A percentile compares a stretch with the other conserved stretches of the same genome.
These are phyloP conservation scores for Cladorrhinum sp. DNA, from an alignment of 2,329 filamentous ascomycete genomes.

Conservation along the genomic window DNA sequence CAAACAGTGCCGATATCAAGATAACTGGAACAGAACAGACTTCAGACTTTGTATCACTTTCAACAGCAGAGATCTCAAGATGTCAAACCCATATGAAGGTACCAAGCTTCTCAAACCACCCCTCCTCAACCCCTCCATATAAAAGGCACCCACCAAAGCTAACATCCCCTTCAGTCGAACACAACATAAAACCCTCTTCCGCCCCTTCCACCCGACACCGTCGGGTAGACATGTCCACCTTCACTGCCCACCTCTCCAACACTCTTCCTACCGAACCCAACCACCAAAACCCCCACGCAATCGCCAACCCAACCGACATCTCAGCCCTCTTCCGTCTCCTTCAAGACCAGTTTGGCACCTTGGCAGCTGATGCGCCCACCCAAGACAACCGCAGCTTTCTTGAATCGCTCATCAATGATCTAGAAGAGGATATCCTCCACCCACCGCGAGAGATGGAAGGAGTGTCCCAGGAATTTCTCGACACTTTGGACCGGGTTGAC, in stretches of 20 bases:
- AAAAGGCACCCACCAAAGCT: constrained; percentile 2
- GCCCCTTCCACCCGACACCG: constrained; percentile 44
- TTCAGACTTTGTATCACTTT: neutral
- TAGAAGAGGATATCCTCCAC: constrained; percentile 50
- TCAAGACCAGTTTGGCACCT: constrained; percentile 55
- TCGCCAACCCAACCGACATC: constrained; percentile 58
- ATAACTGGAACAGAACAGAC: no score
- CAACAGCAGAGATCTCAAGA: constrained; percentile 30
- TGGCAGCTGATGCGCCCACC: constrained; percentile 48
- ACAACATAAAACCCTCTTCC: constrained; percentile 53
- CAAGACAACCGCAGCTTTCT: constrained; percentile 50
- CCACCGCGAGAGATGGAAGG: constrained; percentile 52
- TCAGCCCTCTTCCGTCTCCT: constrained; percentile 57
- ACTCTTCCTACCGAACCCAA: constrained; percentile 4
- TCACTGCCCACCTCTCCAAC: constrained; percentile 53
- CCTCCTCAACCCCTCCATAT: constrained; percentile 7
- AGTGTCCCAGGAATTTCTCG: constrained; percentile 58
- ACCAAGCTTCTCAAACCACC: constrained; percentile 15
- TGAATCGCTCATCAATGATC: constrained; percentile 42
- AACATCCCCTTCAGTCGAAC: constrained; percentile 51
- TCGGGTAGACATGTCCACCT: constrained; percentile 62
- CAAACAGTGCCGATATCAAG: no score
- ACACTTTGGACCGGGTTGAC: constrained; percentile 56
- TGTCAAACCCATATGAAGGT: constrained; percentile 60
- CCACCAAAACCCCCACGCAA: constrained; percentile 53